Evolutionary conservation across 805 yeast species (phyloP).

Genomic region (Metschnikowia hibisci): DNA sequence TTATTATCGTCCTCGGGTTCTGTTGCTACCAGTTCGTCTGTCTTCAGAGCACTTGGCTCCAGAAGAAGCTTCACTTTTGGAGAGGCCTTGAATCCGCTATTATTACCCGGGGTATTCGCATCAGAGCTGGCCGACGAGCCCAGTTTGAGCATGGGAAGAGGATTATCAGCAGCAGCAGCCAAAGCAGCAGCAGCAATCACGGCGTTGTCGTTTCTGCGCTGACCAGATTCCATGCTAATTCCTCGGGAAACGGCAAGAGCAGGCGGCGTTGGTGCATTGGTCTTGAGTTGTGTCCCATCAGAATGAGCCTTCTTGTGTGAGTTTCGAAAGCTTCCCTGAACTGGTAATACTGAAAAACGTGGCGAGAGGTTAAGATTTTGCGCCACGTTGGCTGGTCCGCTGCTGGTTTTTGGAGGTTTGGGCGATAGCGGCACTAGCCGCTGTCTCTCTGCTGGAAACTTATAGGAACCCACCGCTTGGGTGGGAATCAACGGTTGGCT

Average conservation of each 20-base stretch:
- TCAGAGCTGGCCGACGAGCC: neutral
- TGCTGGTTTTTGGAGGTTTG: slow-evolving; percentile 1
- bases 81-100: neutral
- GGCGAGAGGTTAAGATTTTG: slow-evolving; percentile 10
- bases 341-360: slow-evolving; percentile 11
- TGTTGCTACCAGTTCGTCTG: slow-evolving; percentile 12
- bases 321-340: slow-evolving; percentile 18
- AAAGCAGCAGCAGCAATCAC: slow-evolving; percentile 79
- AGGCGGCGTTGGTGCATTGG: slow-evolving; percentile 25
- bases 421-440: slow-evolving; percentile 9
- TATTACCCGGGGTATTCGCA: neutral
- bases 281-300: slow-evolving; percentile 7
- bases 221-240: slow-evolving; percentile 31
- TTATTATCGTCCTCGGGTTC: slow-evolving; percentile 25
- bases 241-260: slow-evolving; percentile 40
- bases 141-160: slow-evolving; percentile 46
- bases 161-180: slow-evolving; percentile 77
- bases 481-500: neutral
- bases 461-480: neutral
- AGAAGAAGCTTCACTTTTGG: neutral
- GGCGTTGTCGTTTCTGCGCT: slow-evolving; percentile 44
- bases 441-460: slow-evolving; percentile 4
- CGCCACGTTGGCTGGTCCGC: slow-evolving; percentile 1
- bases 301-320: slow-evolving; percentile 28
- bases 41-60: neutral